Evolutionary conservation across 1,139 yeast genomes (phyloP).

Genomic region (Candida buenavistaensis): DNA sequence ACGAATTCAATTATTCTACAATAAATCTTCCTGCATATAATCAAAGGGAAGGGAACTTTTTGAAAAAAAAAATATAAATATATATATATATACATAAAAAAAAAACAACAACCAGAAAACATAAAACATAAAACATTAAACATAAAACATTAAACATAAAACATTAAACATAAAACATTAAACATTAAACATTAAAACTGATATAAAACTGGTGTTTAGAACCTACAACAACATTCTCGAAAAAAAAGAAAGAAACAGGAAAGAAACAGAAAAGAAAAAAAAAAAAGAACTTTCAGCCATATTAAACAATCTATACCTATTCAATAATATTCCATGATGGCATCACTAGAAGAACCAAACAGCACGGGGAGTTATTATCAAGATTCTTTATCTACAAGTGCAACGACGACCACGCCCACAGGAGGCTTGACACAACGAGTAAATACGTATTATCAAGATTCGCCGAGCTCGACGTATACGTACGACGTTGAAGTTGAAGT

Average conservation of each 20-base stretch:
- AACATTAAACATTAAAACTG: too few species aligned
- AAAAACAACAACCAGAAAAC: too few species aligned
- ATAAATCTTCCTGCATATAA: conserved; percentile 1
- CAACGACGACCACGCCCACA: not conserved
- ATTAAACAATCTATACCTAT: not conserved
- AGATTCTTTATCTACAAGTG: conserved; percentile 24
- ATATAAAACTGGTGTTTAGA: too few species aligned
- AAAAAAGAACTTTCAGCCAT: too few species aligned
- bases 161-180: too few species aligned
- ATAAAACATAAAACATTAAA: too few species aligned
- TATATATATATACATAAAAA: too few species aligned
- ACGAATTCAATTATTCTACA: not conserved
- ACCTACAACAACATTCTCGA: too few species aligned
- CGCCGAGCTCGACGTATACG: conserved; percentile 16
- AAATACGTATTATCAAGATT: conserved; percentile 29
- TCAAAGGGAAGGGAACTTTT: not conserved
- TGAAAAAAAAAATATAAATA: not conserved
- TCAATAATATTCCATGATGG: not conserved
- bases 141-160: too few species aligned
- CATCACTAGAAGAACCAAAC: conserved; percentile 5
- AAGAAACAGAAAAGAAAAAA: too few species aligned
- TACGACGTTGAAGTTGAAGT: conserved; percentile 6
- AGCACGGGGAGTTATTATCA: conserved; percentile 15
- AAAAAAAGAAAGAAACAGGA: too few species aligned
- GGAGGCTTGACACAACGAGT: not conserved